Conservation (phyloP, 306 rosid genomes). For the Dicorynia guianensis region DNA sequence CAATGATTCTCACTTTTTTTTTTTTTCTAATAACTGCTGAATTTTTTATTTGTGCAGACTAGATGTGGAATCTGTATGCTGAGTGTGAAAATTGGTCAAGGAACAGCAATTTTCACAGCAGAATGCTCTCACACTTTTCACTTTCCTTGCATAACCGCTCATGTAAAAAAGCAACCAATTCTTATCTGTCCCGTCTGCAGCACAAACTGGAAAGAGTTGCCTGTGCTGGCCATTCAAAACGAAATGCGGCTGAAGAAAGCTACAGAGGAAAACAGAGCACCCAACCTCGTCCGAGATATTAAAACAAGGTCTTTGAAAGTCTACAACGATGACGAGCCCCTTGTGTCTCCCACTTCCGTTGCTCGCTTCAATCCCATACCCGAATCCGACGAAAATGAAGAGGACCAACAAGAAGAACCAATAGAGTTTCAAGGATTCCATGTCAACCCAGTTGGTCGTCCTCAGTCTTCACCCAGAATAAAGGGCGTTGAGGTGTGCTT, state of each 20-base stretch:
- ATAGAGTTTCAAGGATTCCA: constrained; percentile 73
- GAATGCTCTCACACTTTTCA: constrained; percentile 96
- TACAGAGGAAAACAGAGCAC: constrained; percentile 27
- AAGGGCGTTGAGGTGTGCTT: constrained; percentile 56
- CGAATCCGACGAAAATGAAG: constrained; percentile 84
- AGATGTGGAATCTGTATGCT: constrained; percentile 90
- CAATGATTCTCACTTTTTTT: neutral
- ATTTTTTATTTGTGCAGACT: constrained; percentile 55
- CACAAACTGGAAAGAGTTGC: constrained; percentile 81
- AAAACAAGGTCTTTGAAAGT: constrained; percentile 62
- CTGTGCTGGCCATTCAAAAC: constrained; percentile 58
- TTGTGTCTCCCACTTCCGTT: constrained; percentile 70
- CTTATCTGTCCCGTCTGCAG: constrained; percentile 80
- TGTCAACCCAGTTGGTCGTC: constrained; percentile 40
- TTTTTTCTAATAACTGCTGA: no score
- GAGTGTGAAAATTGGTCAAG: constrained; percentile 84
- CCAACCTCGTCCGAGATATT: constrained; percentile 44
- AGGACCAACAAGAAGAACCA: constrained; percentile 49
- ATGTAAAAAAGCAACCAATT: constrained; percentile 63
- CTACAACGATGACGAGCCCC: constrained; percentile 90
- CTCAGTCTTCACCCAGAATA: constrained; percentile 35
- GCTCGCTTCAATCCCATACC: constrained; percentile 88
- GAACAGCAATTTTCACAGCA: constrained; percentile 95
- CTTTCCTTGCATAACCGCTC: constrained; percentile 81
- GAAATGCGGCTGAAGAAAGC: constrained; percentile 34